Percentiles rank a stretch among this genome's conserved stretches.
These are phyloP conservation scores for Lagenidium giganteum DNA, from an alignment of 352 stramenopile species.

Conservation along the genomic window DNA sequence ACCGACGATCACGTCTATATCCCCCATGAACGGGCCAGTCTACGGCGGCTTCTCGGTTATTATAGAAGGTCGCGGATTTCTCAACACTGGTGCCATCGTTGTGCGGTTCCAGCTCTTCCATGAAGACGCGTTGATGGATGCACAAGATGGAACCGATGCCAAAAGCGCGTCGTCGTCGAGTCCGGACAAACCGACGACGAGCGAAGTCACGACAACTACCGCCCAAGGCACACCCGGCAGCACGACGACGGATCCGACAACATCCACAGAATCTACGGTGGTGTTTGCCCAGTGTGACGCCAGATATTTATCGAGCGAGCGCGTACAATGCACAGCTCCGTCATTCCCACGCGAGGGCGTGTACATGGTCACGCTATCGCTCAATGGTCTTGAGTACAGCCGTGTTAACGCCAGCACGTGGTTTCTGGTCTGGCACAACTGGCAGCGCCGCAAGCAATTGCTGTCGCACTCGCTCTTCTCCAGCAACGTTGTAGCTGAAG, in stretches of 20 bases:
- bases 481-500: too few relatives aligned
- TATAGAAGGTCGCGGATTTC: conserved; percentile 39
- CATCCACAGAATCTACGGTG: too few relatives aligned
- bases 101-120: conserved; percentile 50
- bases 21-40: conserved; percentile 58
- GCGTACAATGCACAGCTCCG: conserved; percentile 30
- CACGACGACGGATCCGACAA: too few relatives aligned
- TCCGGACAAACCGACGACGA: too few relatives aligned
- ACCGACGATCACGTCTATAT: conserved; percentile 24
- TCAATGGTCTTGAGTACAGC: conserved; percentile 58
- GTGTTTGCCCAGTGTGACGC: too few relatives aligned
- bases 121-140: conserved; percentile 8
- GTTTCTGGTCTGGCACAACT: conserved; percentile 68
- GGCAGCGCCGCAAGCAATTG: conserved; percentile 50
- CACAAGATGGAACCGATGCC: conserved; percentile 11
- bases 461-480: conserved; percentile 33
- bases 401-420: conserved; percentile 41
- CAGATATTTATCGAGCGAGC: conserved; percentile 37
- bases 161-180: conserved; percentile 1
- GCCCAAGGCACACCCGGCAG: too few relatives aligned
- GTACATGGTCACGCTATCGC: conserved; percentile 41
- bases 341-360: conserved; percentile 43
- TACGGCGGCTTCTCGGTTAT: conserved; percentile 50
- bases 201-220: too few relatives aligned
- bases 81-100: conserved; percentile 40